These are phyloP conservation scores for Fusarium phyllophilum DNA, from an alignment of 2,329 filamentous ascomycete genomes.

Conservation along the genomic window DNA sequence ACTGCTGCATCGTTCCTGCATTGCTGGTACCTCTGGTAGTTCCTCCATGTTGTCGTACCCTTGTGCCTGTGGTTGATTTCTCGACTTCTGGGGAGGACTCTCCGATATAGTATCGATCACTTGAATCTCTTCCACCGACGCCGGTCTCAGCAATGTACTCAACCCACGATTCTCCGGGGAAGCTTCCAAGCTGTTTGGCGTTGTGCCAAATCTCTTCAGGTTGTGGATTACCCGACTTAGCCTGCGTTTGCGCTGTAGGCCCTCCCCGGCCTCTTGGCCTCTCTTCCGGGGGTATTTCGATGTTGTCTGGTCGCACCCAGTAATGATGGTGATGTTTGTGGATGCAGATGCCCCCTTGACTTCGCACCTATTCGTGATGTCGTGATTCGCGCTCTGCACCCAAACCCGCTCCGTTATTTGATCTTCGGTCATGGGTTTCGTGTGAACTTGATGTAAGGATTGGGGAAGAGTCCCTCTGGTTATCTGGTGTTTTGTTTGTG, in stretches of 20 bases:
- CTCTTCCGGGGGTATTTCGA: conserved; percentile 29
- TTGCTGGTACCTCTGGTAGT: neutral
- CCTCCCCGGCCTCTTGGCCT: neutral
- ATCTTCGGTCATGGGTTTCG: conserved; percentile 5
- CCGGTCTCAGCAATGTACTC: conserved; percentile 44
- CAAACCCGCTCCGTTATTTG: conserved; percentile 25
- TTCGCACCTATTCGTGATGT: conserved; percentile 38
- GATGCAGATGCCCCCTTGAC: conserved; percentile 54
- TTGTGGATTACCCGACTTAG: conserved; percentile 38
- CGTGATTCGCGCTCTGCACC: conserved; percentile 36
- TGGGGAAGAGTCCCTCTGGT: conserved; percentile 7
- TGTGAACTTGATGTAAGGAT: conserved; percentile 15
- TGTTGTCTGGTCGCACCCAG: conserved; percentile 57
- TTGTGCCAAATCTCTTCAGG: conserved; percentile 29
- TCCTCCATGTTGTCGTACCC: conserved; percentile 2
- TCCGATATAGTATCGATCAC: conserved; percentile 47
- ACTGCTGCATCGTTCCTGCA: conserved; percentile 31
- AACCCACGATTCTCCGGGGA: conserved; percentile 33
- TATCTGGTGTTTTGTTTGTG: conserved; percentile 26
- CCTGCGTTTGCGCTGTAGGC: conserved; percentile 13
- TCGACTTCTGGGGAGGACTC: conserved; percentile 20
- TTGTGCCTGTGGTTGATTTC: conserved; percentile 19
- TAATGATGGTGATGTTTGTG: conserved; percentile 73
- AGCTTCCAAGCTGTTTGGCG: conserved; percentile 24
- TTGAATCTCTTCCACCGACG: conserved; percentile 29